A percentile compares a stretch with the other conserved stretches of the same genome.
phyloP scores from a whole-genome alignment of 208 protist species.

The Acanthamoeba royreba region DNA sequence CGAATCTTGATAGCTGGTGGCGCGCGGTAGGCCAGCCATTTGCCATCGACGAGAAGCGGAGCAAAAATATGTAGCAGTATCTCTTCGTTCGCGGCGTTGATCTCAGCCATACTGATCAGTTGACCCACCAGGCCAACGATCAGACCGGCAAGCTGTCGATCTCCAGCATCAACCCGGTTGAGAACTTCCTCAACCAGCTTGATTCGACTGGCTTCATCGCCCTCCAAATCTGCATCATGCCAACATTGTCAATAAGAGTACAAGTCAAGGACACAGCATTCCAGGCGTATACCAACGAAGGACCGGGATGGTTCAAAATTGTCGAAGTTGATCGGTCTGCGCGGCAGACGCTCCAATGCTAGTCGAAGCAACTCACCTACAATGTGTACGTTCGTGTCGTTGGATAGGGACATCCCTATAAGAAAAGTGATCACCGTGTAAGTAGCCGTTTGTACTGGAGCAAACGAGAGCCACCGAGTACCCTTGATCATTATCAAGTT shows the following conservation, averaged over 20 bases:
- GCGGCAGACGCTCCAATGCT: background rate
- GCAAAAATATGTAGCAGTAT: background rate
- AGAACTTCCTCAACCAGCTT: background rate
- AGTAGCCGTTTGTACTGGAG: too few species aligned
- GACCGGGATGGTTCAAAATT: background rate
- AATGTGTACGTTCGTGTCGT: background rate
- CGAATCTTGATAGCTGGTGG: background rate
- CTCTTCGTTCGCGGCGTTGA: background rate
- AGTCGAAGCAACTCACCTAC: background rate
- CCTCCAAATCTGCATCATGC: background rate
- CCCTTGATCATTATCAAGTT: background rate
- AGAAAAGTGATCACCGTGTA: background rate
- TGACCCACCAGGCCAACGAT: background rate
- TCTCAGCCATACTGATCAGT: background rate
- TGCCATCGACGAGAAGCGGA: background rate
- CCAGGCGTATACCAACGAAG: background rate
- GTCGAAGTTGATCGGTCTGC: background rate
- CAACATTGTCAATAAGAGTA: background rate
- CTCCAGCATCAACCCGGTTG: background rate
- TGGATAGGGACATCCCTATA: background rate
- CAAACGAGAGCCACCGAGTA: too few species aligned
- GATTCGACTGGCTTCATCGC: background rate
- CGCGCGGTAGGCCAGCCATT: background rate
- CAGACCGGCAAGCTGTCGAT: background rate
- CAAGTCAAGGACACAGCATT: background rate